Base-by-base conservation (phyloP, 2,329 filamentous ascomycete species). In the Aureobasidium leucospermi region DNA sequence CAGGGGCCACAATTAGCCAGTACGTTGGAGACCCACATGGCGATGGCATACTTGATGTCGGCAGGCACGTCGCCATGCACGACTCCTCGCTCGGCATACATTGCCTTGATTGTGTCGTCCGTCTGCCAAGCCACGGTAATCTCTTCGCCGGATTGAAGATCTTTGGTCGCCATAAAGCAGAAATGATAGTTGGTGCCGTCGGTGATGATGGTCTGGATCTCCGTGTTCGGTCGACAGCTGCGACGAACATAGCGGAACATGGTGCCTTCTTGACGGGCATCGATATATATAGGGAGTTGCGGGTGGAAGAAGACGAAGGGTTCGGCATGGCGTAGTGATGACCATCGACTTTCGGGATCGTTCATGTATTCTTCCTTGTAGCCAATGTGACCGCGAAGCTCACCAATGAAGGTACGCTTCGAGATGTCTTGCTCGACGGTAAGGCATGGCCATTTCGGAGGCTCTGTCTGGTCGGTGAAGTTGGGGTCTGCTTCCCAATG, bases 221-320 rank as follows among this genome's bases (percentile, higher is more conserved):
- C 81, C n/a, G 94, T 85, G 68, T 97, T 99, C 1, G 94, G 90
- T 62, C 84, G 85, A 76, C 94, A 99, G 67, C 94, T 97, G 65
- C 93, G 85, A 60, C 94, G 85, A n/a, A 95, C 85, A 70, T 94
- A 96, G 46, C 94, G 88, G 60, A 94, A 85, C 38, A 85, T 78
- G 4, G 90, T 96, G 23, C 93, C 94, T 75, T 96, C 90, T 70
- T 84, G 84, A 61, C 94, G 83, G 9, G 92, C 94, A 73, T 96
- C 94, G 68, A 99, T 94, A 74, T 92, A 96, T 11, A 99, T 82
- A 0, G 93, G 93, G 8, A 97, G 83, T 61, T 86, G 81, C 1
- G 91, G 90, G 68, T 95, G 92, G 73, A 97, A 79, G 71, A 81
- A 81, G 49, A 81, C 78, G 63, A 80, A 80, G 4, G 78, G 78